phyloP scores from a whole-genome alignment of 1,284 basidiomycete genomes.

The Apiotrichum sp. region DNA sequence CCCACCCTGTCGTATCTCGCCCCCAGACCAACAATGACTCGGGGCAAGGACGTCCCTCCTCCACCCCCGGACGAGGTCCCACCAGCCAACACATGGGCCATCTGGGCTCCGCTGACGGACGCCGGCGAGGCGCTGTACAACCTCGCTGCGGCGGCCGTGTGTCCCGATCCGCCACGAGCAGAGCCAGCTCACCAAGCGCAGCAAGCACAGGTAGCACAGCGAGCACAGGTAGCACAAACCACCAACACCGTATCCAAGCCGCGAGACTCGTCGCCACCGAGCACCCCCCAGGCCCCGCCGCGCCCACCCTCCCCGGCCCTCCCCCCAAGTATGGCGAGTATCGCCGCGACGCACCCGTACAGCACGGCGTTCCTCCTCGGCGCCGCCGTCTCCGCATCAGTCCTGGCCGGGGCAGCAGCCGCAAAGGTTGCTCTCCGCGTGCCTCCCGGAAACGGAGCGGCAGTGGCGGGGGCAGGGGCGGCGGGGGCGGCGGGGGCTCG shows the following conservation, averaged over 20 bases:
- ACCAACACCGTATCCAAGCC: background rate
- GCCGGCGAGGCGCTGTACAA: conserved; percentile 1
- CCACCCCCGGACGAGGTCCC: background rate
- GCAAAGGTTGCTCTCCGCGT: background rate
- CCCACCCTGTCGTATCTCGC: no score
- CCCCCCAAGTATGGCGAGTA: background rate
- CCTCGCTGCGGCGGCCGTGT: background rate
- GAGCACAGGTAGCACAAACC: background rate
- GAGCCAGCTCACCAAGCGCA: no score
- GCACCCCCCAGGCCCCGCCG: background rate
- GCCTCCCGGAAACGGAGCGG: no score
- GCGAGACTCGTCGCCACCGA: background rate
- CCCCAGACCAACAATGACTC: no score
- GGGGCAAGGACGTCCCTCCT: no score
- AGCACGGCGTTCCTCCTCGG: conserved; percentile 16
- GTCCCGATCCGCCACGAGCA: no score
- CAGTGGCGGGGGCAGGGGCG: no score
- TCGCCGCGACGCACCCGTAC: conserved; percentile 13
- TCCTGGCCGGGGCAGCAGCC: conserved; percentile 1
- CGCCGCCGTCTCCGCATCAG: conserved; percentile 6
- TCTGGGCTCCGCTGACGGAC: conserved; percentile 1
- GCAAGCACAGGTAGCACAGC: no score
- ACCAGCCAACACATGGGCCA: background rate
- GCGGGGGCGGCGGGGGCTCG: background rate
- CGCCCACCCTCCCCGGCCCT: background rate